Percentiles rank a stretch among this genome's conserved stretches.
Evolutionary conservation across 2,329 filamentous ascomycete genomes (phyloP).

Genomic region (Claviceps lovelessii): DNA sequence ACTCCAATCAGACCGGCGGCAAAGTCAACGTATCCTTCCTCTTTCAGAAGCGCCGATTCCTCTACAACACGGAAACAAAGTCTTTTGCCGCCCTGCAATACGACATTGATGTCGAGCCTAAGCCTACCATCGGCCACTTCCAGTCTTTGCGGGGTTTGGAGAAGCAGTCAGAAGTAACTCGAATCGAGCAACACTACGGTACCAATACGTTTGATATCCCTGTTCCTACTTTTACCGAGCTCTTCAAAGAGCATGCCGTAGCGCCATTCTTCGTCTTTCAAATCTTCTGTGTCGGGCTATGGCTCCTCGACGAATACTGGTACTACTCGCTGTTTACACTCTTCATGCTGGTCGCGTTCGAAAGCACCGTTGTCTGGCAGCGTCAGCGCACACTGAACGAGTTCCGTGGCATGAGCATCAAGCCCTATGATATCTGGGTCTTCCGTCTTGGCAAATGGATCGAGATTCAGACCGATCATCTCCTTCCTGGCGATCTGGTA

Average conservation of each 20-base stretch:
- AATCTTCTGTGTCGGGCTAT: conserved; percentile 93
- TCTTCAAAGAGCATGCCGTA: conserved; percentile 96
- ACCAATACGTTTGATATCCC: conserved; percentile 95
- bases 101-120: conserved; percentile 71
- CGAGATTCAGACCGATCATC: conserved; percentile 76
- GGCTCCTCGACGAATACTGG: conserved; percentile 99
- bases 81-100: conserved; percentile 75
- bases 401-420: conserved; percentile 98
- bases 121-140: conserved; percentile 63
- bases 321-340: conserved; percentile 99
- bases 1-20: conserved; percentile 41
- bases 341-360: conserved; percentile 94
- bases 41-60: conserved; percentile 95
- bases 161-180: conserved; percentile 59
- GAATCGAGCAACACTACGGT: conserved; percentile 84
- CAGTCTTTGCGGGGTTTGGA: conserved; percentile 66
- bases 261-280: conserved; percentile 99
- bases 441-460: conserved; percentile 79
- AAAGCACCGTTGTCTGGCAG: conserved; percentile 98
- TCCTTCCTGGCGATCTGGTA: conserved; percentile 84
- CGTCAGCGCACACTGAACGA: conserved; percentile 88
- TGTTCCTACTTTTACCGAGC: conserved; percentile 84
- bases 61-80: conserved; percentile 58
- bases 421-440: conserved; percentile 90
- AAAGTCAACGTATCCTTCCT: conserved; percentile 74